phyloP scores from a whole-genome alignment of 441 rosid genomes.

The Aquilaria agallochum region DNA sequence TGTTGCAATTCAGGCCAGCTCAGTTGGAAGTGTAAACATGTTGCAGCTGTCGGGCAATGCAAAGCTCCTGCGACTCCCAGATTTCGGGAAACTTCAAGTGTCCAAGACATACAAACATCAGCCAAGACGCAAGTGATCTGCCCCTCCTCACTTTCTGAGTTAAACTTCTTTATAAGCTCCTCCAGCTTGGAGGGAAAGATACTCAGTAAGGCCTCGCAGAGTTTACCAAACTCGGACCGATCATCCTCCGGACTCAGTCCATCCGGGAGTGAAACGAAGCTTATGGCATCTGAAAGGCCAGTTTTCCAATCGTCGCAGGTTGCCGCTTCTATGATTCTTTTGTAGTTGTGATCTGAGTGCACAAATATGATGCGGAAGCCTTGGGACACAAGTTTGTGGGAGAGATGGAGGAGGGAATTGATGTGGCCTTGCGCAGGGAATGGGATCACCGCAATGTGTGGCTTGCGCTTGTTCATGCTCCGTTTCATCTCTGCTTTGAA shows the following conservation, averaged over 20 bases:
- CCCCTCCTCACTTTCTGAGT: slow-evolving; percentile 15
- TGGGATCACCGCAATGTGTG: slow-evolving; percentile 45
- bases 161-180: slow-evolving; percentile 28
- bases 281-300: slow-evolving; percentile 11
- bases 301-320: slow-evolving; percentile 1
- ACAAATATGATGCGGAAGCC: slow-evolving; percentile 37
- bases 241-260: slow-evolving; percentile 36
- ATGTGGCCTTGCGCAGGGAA: slow-evolving; percentile 59
- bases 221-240: slow-evolving; percentile 28
- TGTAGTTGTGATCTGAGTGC: slow-evolving; percentile 31
- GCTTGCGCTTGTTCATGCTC: slow-evolving; percentile 15
- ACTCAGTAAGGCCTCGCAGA: slow-evolving; percentile 30
- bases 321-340: slow-evolving; percentile 20
- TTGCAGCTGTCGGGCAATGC: slow-evolving; percentile 22
- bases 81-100: slow-evolving; percentile 20
- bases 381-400: slow-evolving; percentile 21
- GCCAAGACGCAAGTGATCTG: slow-evolving; percentile 17
- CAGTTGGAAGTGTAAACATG: slow-evolving; percentile 4
- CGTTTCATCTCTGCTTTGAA: neutral
- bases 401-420: slow-evolving; percentile 41
- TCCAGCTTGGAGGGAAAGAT: slow-evolving; percentile 43
- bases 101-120: slow-evolving; percentile 28
- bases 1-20: slow-evolving; percentile 11
- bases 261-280: slow-evolving; percentile 41
- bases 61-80: slow-evolving; percentile 19